These are phyloP conservation scores for Epichloe sylvatica DNA, from an alignment of 2,329 filamentous ascomycete species.

Conservation along the genomic window DNA sequence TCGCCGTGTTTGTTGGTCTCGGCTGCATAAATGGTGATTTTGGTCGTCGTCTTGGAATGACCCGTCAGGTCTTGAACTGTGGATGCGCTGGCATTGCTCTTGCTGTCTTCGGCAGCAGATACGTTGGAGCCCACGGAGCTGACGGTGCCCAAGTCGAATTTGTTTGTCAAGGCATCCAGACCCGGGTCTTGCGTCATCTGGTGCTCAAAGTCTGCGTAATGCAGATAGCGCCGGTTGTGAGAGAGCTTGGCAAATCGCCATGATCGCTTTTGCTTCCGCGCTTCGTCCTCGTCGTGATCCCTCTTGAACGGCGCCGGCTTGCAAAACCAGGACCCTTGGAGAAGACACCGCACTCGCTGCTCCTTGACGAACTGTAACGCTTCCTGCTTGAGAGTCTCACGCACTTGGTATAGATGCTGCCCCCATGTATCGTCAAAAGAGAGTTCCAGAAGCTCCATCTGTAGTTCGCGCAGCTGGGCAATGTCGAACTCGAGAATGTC, in stretches of 20 bases:
- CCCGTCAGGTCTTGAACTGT: constrained; percentile 24
- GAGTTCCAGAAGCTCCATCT: constrained; percentile 84
- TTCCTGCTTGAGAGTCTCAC: constrained; percentile 80
- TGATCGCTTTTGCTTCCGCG: constrained; percentile 32
- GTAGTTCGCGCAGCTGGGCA: constrained; percentile 61
- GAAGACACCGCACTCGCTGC: constrained; percentile 78
- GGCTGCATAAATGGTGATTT: constrained; percentile 68
- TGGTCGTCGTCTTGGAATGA: constrained; percentile 48
- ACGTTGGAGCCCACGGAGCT: constrained; percentile 93
- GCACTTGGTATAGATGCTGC: constrained; percentile 74
- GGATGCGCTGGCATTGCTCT: constrained; percentile 29
- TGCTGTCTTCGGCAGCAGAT: constrained; percentile 45
- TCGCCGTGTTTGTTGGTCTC: constrained; percentile 23
- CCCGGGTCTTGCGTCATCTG: constrained; percentile 51
- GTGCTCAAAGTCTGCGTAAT: constrained; percentile 72
- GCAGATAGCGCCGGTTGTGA: constrained; percentile 78
- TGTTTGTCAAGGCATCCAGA: constrained; percentile 61
- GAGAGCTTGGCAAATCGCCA: constrained; percentile 83
- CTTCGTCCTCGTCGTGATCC: constrained; percentile 14
- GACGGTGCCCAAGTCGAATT: constrained; percentile 74
- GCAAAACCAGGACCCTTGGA: constrained; percentile 81
- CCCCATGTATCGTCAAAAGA: constrained; percentile 95
- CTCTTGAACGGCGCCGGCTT: constrained; percentile 28
- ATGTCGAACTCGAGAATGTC: constrained; percentile 78
- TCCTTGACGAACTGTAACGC: constrained; percentile 94